A percentile compares a stretch with the other conserved stretches of the same genome.
phyloP scores from a whole-genome alignment of 2,329 filamentous ascomycete genomes.

The Penicillium sp. region DNA sequence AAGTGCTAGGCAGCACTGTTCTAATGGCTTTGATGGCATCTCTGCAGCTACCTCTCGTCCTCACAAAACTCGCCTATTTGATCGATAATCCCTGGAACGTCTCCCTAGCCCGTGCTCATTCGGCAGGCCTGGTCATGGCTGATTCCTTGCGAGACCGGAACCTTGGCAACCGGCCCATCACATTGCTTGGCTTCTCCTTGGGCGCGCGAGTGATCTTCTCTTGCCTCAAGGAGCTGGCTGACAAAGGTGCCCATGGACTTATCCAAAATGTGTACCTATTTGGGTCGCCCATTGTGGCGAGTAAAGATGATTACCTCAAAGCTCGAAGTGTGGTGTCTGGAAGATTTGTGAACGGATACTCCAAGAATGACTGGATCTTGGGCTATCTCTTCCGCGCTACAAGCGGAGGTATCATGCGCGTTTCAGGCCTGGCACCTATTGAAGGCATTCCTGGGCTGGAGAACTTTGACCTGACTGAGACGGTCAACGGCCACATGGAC shows the following conservation, averaged over 20 bases:
- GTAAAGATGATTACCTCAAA: conserved; percentile 81
- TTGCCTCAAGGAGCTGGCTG: conserved; percentile 80
- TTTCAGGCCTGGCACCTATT: conserved; percentile 78
- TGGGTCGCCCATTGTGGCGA: conserved; percentile 86
- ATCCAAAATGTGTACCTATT: conserved; percentile 96
- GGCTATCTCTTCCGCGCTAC: conserved; percentile 94
- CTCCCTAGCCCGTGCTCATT: conserved; percentile 84
- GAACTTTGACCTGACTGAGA: conserved; percentile 81
- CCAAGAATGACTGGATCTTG: conserved; percentile 94
- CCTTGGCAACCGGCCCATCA: conserved; percentile 84
- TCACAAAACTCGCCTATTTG: conserved; percentile 91
- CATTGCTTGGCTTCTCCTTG: conserved; percentile 89
- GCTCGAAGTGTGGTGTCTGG: conserved; percentile 81
- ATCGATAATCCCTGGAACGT: conserved; percentile 99
- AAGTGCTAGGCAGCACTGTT: conserved; percentile 87
- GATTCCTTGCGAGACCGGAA: conserved; percentile 92
- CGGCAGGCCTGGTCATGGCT: conserved; percentile 85
- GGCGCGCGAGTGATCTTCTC: conserved; percentile 90
- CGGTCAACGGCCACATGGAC: conserved; percentile 91
- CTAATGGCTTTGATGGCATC: conserved; percentile 87
- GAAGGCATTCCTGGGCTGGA: conserved; percentile 76
- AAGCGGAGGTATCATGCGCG: conserved; percentile 80
- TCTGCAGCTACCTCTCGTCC: conserved; percentile 82
- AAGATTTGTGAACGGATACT: conserved; percentile 92
- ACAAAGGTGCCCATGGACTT: conserved; percentile 77